phyloP scores from a whole-genome alignment of 2,329 filamentous ascomycete species.

The Bisporella sp. region DNA sequence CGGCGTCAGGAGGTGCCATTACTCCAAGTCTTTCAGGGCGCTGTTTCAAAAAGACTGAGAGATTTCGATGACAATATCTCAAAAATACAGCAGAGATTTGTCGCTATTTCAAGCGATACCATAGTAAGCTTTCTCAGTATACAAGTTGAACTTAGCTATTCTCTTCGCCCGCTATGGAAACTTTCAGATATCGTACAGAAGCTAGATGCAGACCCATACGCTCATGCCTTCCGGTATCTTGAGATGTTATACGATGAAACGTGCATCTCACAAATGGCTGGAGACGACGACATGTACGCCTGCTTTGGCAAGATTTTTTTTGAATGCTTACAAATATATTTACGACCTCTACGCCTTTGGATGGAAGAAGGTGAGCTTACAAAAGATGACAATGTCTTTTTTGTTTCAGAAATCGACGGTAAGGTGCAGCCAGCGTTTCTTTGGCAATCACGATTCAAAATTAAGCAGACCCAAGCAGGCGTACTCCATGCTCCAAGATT shows the following conservation, averaged over 20 bases:
- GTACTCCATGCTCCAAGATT: conserved; percentile 66
- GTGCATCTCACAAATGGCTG: conserved; percentile 62
- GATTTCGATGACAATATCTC: conserved; percentile 54
- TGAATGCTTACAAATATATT: conserved; percentile 74
- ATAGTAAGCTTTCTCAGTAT: conserved; percentile 62
- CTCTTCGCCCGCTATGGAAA: conserved; percentile 47
- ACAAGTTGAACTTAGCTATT: conserved; percentile 46
- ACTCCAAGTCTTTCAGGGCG: conserved; percentile 24
- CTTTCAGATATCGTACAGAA: conserved; percentile 57
- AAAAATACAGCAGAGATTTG: conserved; percentile 51
- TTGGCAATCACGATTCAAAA: conserved; percentile 69
- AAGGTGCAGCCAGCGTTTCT: conserved; percentile 55
- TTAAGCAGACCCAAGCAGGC: conserved; percentile 55
- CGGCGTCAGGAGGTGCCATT: conserved; percentile 23
- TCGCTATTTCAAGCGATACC: conserved; percentile 44
- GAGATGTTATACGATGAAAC: conserved; percentile 70
- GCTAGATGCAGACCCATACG: conserved; percentile 36
- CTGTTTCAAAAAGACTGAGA: conserved; percentile 36
- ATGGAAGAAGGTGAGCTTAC: conserved; percentile 72
- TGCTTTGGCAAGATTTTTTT: conserved; percentile 67
- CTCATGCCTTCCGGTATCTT: conserved; percentile 59
- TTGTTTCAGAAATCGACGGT: conserved; percentile 55
- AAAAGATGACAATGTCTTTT: conserved; percentile 63
- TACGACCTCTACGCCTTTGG: conserved; percentile 74
- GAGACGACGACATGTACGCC: conserved; percentile 52